Base-by-base conservation (phyloP, 495 filamentous ascomycete species). In the Penicillium goetzii region DNA sequence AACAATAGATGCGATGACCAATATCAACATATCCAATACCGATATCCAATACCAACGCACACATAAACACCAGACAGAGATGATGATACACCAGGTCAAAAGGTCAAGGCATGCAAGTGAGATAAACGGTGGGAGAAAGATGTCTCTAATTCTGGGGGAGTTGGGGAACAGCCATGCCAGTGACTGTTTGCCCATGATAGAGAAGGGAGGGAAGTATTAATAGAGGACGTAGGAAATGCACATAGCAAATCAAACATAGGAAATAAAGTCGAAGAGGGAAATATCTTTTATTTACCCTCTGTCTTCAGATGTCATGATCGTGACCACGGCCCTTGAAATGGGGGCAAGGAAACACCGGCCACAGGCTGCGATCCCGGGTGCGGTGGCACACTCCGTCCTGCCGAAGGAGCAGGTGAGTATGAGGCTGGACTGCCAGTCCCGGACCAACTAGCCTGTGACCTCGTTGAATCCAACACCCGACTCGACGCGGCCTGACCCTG, bases 281-380 rank as follows among this genome's bases (percentile, higher is more conserved):
- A 51, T 32, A 4, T 43, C 19, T 12, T n/a, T 2, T 12, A 50
- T 57, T n/a, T 36, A 28, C 28, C 28, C 7, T 17, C 15, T 7
- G 9, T 10, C 28, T 12, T 5, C 23, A 30, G 9, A 32, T 17
- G 8, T 66, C 50, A 71, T 51, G 60, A 26, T 14, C 66, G 64
- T n/a, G 66, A 51, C 71, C 71, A 73, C 19, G 64, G 41, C 14
- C 65, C 64, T 40, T 73, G 68, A 26, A 72, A 58, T 28, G 68
- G 71, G 19, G 71, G 68, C 33, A 73, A 36, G 19, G 64, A 38
- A 3, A 58, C 62, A 11, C 71, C 71, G 49, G 68, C 30, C 23
- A 72, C 52, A 3, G 62, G 40, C 14, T 69, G 57, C 33, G 68
- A 64, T 17, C 45, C 56, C 2, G n/a, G 19, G 21, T 62, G 55